Percentiles rank a stretch among this genome's conserved stretches.
Conservation (phyloP, 805 yeast genomes). For the Yamadazyma insecticola region DNA sequence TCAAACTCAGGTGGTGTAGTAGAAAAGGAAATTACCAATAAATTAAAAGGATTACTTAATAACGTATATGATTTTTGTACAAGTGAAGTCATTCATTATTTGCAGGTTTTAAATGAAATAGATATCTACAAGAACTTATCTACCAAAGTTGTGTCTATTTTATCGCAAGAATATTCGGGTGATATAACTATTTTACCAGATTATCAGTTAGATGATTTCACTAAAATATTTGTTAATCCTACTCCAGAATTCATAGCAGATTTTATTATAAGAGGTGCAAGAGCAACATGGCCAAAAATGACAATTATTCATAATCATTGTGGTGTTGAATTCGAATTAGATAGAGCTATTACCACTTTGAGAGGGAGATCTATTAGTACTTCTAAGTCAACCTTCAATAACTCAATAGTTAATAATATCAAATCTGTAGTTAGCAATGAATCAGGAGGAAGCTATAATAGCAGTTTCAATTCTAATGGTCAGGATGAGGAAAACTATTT, state of each 20-base stretch:
- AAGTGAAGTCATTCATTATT: slow-evolving; percentile 72
- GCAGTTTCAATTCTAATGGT: too few relatives aligned
- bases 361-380: slow-evolving; percentile 54
- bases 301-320: slow-evolving; percentile 86
- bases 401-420: slow-evolving; percentile 3
- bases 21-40: slow-evolving; percentile 56
- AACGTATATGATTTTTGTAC: slow-evolving; percentile 55
- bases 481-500: too few relatives aligned
- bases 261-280: slow-evolving; percentile 74
- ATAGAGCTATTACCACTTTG: slow-evolving; percentile 65
- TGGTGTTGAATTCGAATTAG: slow-evolving; percentile 82
- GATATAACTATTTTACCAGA: slow-evolving; percentile 91
- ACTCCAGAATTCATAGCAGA: slow-evolving; percentile 68
- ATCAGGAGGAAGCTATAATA: background rate
- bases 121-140: slow-evolving; percentile 72
- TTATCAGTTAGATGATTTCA: slow-evolving; percentile 52
- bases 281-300: slow-evolving; percentile 91
- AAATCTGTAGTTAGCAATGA: background rate
- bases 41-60: slow-evolving; percentile 47
- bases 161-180: slow-evolving; percentile 87
- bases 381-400: slow-evolving; percentile 8
- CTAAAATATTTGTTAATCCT: slow-evolving; percentile 73
- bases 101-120: slow-evolving; percentile 68
- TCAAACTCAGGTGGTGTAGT: slow-evolving; percentile 67
- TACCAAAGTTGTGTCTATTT: slow-evolving; percentile 67